Evolutionary conservation across 2,329 filamentous ascomycete genomes (phyloP).

Genomic region (Claviceps fusiformis): DNA sequence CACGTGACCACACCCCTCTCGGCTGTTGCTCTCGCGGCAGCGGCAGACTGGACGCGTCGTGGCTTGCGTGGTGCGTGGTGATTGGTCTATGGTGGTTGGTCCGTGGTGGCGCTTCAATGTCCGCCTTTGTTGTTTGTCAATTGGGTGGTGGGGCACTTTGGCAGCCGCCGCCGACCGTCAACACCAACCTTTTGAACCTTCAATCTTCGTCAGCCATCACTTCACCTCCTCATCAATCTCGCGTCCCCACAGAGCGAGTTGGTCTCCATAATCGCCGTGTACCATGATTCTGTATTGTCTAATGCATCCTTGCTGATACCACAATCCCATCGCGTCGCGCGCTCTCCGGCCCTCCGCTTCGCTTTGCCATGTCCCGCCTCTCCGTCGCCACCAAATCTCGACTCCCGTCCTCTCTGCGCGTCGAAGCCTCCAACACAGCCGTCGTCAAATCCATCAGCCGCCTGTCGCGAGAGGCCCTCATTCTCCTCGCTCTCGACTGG

Average conservation of each 20-base stretch:
- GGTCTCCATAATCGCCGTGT: neutral
- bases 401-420: conserved; percentile 55
- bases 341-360: neutral
- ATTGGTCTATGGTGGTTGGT: too few species aligned
- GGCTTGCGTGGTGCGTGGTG: neutral
- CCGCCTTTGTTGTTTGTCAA: neutral
- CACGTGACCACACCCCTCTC: too few species aligned
- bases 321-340: neutral
- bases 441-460: conserved; percentile 54
- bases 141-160: neutral
- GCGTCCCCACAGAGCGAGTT: neutral
- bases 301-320: neutral
- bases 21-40: too few species aligned
- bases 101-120: neutral
- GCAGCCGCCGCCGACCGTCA: neutral
- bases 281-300: neutral
- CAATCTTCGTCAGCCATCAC: neutral
- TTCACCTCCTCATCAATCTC: neutral
- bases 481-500: conserved; percentile 66
- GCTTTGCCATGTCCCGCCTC: conserved; percentile 34
- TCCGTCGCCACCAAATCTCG: conserved; percentile 59
- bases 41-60: neutral
- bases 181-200: neutral
- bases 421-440: conserved; percentile 50
- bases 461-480: conserved; percentile 57